phyloP scores from a whole-genome alignment of 805 yeast species.

The Wickerhamiella vanderwaltii region DNA sequence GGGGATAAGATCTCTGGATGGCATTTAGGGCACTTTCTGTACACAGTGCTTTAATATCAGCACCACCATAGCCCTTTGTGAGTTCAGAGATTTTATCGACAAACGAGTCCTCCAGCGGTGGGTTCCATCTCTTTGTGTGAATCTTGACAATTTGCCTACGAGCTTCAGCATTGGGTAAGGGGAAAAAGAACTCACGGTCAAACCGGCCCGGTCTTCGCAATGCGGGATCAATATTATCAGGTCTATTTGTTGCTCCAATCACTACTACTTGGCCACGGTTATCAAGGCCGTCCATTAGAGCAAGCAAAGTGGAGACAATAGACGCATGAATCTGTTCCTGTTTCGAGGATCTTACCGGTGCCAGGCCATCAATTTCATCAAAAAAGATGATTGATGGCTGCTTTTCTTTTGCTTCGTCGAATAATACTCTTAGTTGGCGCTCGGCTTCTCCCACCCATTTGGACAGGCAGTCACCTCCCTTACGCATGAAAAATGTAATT shows the following conservation, averaged over 20 bases:
- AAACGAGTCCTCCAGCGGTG: constrained; percentile 49
- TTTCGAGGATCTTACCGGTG: constrained; percentile 93
- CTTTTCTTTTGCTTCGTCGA: constrained; percentile 91
- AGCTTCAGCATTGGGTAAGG: constrained; percentile 73
- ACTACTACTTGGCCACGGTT: constrained; percentile 97
- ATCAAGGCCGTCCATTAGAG: constrained; percentile 99
- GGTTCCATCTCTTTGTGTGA: constrained; percentile 83
- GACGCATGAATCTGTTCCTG: constrained; percentile 98
- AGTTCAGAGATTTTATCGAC: constrained; percentile 55
- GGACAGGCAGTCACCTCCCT: constrained; percentile 93
- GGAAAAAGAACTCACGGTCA: constrained; percentile 93
- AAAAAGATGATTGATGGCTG: constrained; percentile 95
- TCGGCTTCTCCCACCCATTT: constrained; percentile 99
- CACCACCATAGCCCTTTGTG: constrained; percentile 97
- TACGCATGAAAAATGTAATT: constrained; percentile 93
- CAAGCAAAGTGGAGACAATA: constrained; percentile 86
- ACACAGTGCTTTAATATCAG: constrained; percentile 85
- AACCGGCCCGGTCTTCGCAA: constrained; percentile 93
- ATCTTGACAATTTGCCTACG: constrained; percentile 68
- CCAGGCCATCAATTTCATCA: constrained; percentile 96
- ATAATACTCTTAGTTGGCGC: constrained; percentile 75
- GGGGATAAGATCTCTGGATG: constrained; percentile 87
- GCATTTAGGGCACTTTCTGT: constrained; percentile 91
- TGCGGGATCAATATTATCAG: constrained; percentile 98
- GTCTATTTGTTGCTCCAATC: constrained; percentile 95